Base-by-base conservation (phyloP, 176 grass and related monocot genomes). In the Carex scoparia region DNA sequence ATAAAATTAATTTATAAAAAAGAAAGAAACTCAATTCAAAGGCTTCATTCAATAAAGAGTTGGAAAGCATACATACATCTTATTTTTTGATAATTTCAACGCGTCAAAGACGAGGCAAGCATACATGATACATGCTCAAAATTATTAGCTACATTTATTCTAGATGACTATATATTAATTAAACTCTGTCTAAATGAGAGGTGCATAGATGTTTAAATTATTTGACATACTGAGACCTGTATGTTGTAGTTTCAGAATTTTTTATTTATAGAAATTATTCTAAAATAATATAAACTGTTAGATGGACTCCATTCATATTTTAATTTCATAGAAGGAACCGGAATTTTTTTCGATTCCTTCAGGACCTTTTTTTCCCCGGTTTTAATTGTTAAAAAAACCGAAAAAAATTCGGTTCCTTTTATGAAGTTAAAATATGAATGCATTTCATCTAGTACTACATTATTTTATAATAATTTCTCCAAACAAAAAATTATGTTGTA, bases 91-190 rank as follows among this genome's bases (percentile, higher is more conserved):
- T 79, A 58, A 9, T 33, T 79, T 79, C 74, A 79, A 79, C 74
- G 33, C 74, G 74, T 58, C 74, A 58, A 51, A 79, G 74, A 79
- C 74, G 74, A 58, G 74, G 74, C 74, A 58, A 79, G 74, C 74
- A 79, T 78, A 78, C 51, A 78, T 78, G 13, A 78, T 78, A 78
- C 74, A 57, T 78, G 28, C 74, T 28, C 13, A 33, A 11, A 78
- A 78, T 78, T 44, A 70, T 70, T 44, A 44, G 67, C 67, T 78
- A 14, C 51, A 32, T 78, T 78, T 56, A 51, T 78, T 78, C 73
- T 78, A 78, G n/a, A 76, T 28, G 31, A 30, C 9, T 38, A 69
- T 40, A 37, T 37, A 37, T 37, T 37, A 37, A 37, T 37, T 37
- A 37, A 3, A 3, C 35, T 37, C 35, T 37, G 35, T 37, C 4